Percentiles rank a stretch among this genome's conserved stretches.
phyloP scores from a whole-genome alignment of 192 early-diverging fungal genomes.

The Chytriomyces confervae region DNA sequence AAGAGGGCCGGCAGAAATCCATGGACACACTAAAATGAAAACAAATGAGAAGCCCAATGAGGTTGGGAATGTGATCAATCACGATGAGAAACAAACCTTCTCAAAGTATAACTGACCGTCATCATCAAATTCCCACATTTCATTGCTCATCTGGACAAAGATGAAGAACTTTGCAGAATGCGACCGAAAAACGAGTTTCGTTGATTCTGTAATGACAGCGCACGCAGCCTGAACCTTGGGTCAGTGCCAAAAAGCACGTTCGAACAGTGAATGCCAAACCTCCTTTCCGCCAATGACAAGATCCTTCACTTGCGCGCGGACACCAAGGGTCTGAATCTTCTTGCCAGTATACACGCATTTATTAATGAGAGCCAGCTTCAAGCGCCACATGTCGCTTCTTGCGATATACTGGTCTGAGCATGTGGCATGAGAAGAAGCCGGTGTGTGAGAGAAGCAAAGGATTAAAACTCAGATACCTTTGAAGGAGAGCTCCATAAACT shows the following conservation, averaged over 20 bases:
- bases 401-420: conserved; percentile 78
- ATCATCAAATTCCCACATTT: conserved; percentile 99
- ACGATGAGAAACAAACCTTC: conserved; percentile 59
- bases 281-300: conserved; percentile 75
- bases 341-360: conserved; percentile 80
- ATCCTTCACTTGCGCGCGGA: conserved; percentile 80
- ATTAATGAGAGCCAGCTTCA: conserved; percentile 72
- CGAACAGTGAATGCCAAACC: not conserved
- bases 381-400: conserved; percentile 91
- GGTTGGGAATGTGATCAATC: not conserved
- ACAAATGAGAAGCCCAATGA: not conserved
- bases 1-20: conserved; percentile 91
- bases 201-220: conserved; percentile 80
- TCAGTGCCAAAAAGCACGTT: not conserved
- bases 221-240: conserved; percentile 61
- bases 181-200: conserved; percentile 88
- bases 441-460: not conserved
- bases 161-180: conserved; percentile 93
- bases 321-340: conserved; percentile 72
- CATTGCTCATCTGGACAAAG: conserved; percentile 94
- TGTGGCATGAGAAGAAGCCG: not conserved
- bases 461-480: conserved; percentile 44
- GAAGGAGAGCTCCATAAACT: conserved; percentile 86
- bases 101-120: conserved; percentile 96
- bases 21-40: conserved; percentile 57